Conservation (phyloP, 2,329 filamentous ascomycete species). For the Aspergillus ochraceoroseus region DNA sequence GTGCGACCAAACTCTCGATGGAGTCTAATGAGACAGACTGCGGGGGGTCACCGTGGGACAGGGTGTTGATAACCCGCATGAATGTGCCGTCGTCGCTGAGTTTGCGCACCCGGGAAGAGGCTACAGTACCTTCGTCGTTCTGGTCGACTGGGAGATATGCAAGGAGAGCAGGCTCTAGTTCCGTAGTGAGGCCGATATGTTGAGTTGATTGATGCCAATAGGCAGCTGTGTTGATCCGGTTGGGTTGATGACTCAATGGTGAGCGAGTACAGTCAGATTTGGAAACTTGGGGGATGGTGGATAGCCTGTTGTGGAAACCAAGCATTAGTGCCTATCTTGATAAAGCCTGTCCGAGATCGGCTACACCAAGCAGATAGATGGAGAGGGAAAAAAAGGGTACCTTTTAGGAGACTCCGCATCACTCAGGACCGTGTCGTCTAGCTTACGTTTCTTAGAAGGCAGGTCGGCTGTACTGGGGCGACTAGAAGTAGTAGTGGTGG, state of each 20-base stretch:
- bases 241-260: constrained; percentile 17
- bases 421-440: constrained; percentile 30
- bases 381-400: constrained; percentile 24
- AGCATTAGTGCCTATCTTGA: constrained; percentile 19
- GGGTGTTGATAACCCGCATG: constrained; percentile 37
- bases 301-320: constrained; percentile 24
- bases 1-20: constrained; percentile 43
- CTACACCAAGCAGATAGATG: constrained; percentile 2
- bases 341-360: constrained; percentile 23
- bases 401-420: constrained; percentile 35
- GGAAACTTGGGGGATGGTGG: constrained; percentile 22
- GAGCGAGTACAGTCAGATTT: constrained; percentile 21
- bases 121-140: constrained; percentile 38
- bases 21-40: constrained; percentile 36
- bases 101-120: constrained; percentile 36
- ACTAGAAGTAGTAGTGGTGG: constrained; percentile 7
- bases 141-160: constrained; percentile 40
- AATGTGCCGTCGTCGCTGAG: constrained; percentile 40
- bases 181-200: constrained; percentile 43
- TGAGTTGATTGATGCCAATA: constrained; percentile 39
- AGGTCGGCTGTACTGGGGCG: constrained; percentile 21
- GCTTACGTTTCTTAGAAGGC: constrained; percentile 39
- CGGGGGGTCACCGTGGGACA: constrained; percentile 31
- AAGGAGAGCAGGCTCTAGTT: constrained; percentile 40
- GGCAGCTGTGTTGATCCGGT: constrained; percentile 30